Percentiles rank a stretch among this genome's conserved stretches.
phyloP scores from a whole-genome alignment of 345 rosid species.

The Noccaea caerulescens region DNA sequence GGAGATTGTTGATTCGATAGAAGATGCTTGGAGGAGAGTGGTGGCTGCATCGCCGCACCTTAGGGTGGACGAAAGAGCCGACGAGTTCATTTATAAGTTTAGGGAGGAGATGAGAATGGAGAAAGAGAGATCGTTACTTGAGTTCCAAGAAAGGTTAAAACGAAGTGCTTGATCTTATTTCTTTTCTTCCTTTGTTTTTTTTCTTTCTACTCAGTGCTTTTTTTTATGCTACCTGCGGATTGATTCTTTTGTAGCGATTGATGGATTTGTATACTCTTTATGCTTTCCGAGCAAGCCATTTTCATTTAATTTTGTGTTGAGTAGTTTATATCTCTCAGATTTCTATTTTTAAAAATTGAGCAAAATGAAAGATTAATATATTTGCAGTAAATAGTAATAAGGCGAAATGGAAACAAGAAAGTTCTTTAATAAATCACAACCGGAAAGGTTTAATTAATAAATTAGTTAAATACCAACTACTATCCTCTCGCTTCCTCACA shows the following conservation, averaged over 20 bases:
- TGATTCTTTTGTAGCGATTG: not conserved
- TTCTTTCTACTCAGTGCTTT: not conserved
- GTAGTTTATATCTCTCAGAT: too few relatives aligned
- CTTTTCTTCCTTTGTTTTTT: not conserved
- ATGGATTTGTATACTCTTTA: not conserved
- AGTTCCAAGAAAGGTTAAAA: conserved; percentile 66
- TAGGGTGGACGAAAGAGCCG: conserved; percentile 75
- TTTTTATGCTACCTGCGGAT: not conserved
- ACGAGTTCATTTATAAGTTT: conserved; percentile 64
- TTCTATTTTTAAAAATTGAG: too few relatives aligned
- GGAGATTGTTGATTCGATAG: conserved; percentile 47
- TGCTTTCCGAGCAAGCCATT: not conserved
- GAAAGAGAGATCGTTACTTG: conserved; percentile 59
- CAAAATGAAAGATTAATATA: too few relatives aligned
- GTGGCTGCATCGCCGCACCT: conserved; percentile 71
- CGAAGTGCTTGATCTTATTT: conserved; percentile 47
- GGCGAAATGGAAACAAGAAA: too few relatives aligned
- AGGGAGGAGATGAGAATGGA: conserved; percentile 58
- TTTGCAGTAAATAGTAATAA: too few relatives aligned
- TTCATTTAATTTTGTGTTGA: not conserved
- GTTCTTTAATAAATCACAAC: too few relatives aligned
- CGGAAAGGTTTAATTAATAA: too few relatives aligned
- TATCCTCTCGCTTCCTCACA: too few relatives aligned
- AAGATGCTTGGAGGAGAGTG: conserved; percentile 73
- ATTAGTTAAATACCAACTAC: too few relatives aligned